Base-by-base conservation (phyloP, 2,329 filamentous ascomycete genomes). In the Fusarium fujikuroi region DNA sequence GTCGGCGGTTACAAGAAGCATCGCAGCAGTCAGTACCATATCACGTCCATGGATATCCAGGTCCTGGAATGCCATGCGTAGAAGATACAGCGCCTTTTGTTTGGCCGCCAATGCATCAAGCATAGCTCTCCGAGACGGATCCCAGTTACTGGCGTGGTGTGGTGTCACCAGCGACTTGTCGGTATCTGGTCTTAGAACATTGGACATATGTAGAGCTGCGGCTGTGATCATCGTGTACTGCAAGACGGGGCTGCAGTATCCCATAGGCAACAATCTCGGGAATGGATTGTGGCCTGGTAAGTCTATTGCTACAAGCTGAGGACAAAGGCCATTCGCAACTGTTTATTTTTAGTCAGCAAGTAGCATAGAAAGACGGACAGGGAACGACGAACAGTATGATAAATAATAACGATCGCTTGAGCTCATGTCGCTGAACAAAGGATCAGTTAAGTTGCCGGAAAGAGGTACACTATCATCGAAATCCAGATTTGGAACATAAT, bases 121-220 rank as follows among this genome's bases (percentile, higher is more conserved):
- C 9, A 43, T 32, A 15, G 46, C 61, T 25, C 40, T 40, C 2
- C 46, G 34, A n/a, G 61, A 67, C 32, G 46, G 23, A 3, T 34
- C 10, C 23, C 46, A 52, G 21, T 43, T 7, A 15, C 2, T 15
- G 4, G 2, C 14, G 14, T 21, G 2, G 6, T 56, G 5, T 16
- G 5, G 7, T 43, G 21, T 28, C 14, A 18, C 15, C 9, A 4
- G 25, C 6, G 16, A 9, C 19, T 10, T 25, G 3, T 28, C 25
- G 1, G 46, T 14, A 5, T n/a, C 18, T 25, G 46, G 52, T 7
- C 49, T 60, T 7, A 66, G 18, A 10, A 67, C 34, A 30, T 67
- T 67, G 3, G 64, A 66, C 64, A 67, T 60, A 14, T 67, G 64
- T 7, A 57, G 43, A 34, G 64, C 61, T 3, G 64, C 53, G 6